A percentile compares a stretch with the other conserved stretches of the same genome.
Conservation (phyloP, 495 filamentous ascomycete species). For the Penicillium samsonianum region DNA sequence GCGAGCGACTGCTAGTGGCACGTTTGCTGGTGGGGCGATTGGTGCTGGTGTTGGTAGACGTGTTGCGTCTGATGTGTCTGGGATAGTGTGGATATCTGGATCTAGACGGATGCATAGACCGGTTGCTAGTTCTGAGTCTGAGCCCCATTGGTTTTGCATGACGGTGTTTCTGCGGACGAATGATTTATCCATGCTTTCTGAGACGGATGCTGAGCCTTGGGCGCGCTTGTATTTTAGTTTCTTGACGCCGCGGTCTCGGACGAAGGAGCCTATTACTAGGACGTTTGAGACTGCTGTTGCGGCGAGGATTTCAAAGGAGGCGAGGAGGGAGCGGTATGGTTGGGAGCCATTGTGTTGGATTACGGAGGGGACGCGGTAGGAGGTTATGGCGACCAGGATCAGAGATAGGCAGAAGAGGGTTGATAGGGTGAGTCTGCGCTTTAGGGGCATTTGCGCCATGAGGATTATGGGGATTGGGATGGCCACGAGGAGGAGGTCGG, state of each 20-base stretch:
- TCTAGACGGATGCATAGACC: slow-evolving; percentile 68
- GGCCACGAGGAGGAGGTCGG: slow-evolving; percentile 80
- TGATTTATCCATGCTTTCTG: slow-evolving; percentile 52
- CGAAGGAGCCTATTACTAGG: slow-evolving; percentile 78
- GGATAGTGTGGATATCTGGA: slow-evolving; percentile 55
- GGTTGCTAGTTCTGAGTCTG: slow-evolving; percentile 75
- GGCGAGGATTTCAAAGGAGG: slow-evolving; percentile 75
- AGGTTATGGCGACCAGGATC: slow-evolving; percentile 69
- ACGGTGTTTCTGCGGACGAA: slow-evolving; percentile 51
- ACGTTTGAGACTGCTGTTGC: slow-evolving; percentile 76
- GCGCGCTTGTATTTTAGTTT: slow-evolving; percentile 67
- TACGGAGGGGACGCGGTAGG: slow-evolving; percentile 75
- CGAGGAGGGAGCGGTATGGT: slow-evolving; percentile 73
- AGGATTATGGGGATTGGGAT: slow-evolving; percentile 89
- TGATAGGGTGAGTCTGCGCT: slow-evolving; percentile 65
- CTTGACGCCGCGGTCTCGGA: slow-evolving; percentile 76
- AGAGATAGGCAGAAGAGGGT: slow-evolving; percentile 81
- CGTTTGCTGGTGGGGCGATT: slow-evolving; percentile 30
- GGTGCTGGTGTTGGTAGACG: slow-evolving; percentile 29
- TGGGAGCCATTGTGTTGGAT: slow-evolving; percentile 63
- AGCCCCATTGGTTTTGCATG: slow-evolving; percentile 71
- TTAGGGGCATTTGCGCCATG: slow-evolving; percentile 65
- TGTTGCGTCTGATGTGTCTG: neutral
- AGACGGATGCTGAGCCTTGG: slow-evolving; percentile 55
- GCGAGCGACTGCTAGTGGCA: slow-evolving; percentile 25